Base-by-base conservation (phyloP, 305 asterid genomes). In the Fraxinus baroniana region DNA sequence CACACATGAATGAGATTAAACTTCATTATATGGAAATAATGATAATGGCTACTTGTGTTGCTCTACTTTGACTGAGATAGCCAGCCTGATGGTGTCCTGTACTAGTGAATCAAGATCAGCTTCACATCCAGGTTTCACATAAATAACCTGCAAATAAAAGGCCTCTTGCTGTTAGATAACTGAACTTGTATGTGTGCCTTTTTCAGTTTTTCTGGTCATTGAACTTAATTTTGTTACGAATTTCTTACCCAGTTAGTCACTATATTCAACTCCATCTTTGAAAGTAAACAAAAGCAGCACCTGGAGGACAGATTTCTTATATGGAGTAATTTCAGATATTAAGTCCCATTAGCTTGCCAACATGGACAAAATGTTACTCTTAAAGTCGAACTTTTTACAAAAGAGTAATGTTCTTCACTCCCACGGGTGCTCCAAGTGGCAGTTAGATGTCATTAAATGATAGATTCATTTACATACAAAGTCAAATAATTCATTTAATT, bases 51-150 rank as follows among this genome's bases (percentile, higher is more conserved):
- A 66, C 7, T 24, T 3, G 37, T 28, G 95, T 88, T 88, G 18
- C 4, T 20, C 22, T 92, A 95, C 98, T 8, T 89, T 85, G 22
- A 92, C 98, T 7, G 97, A 87, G 60, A 87, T 85, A 24, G 99
- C 91, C 20, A 95, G 88, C 28, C 97, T 90, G 83, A 92, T 81
- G 17, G 97, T 86, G 28, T 95, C 99, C 76, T 92, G 95, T 86
- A 95, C 86, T 30, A 93, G 81, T 33, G 95, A 88, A 87, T 94
- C 98, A 3, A 95, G 92, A 73, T 92, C 89, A 22, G 95, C 97
- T 82, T 94, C 98, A 46, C 79, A 84, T 84, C 98, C 98, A 4
- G 99, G 98, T 79, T 87, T 94, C 82, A 94, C 99, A 81, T 92
- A 95, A 57, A 94, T 93, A 64, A 95, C 98, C 98, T 95, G 93